Conservation (phyloP, 129 eudicot species). For the Artemisia annua region DNA sequence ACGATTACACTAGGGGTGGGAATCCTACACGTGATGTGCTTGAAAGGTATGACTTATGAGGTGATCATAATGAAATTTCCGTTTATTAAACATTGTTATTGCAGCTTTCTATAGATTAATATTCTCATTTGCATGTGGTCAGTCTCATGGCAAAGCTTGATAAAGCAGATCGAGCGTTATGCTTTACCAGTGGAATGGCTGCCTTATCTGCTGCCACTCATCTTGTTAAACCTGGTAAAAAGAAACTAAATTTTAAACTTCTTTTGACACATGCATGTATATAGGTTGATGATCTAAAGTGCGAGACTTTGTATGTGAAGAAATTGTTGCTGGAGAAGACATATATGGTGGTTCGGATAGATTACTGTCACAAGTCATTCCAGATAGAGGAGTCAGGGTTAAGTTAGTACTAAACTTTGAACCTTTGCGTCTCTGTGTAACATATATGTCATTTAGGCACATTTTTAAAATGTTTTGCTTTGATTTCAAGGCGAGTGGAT, state of each 20-base stretch:
- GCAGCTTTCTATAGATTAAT: neutral
- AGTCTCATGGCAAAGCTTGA: constrained; percentile 92
- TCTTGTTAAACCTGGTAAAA: constrained; percentile 73
- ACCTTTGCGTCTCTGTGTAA: neutral
- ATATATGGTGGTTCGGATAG: too few relatives aligned
- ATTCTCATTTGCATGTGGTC: constrained; percentile 15
- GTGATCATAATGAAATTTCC: neutral
- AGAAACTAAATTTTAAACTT: neutral
- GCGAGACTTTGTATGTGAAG: too few relatives aligned
- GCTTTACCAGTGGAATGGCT: constrained; percentile 99
- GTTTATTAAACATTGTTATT: neutral
- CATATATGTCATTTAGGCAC: neutral
- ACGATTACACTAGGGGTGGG: constrained; percentile 94
- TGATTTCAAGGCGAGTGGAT: constrained; percentile 67
- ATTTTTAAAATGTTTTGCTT: neutral
- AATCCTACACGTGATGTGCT: constrained; percentile 88
- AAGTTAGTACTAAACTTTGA: neutral
- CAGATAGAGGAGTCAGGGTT: neutral
- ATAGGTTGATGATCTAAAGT: neutral
- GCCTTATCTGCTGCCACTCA: constrained; percentile 84
- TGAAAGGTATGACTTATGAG: constrained; percentile 54
- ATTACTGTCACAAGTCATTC: neutral
- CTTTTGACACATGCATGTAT: constrained; percentile 17
- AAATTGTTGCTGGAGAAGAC: too few relatives aligned
- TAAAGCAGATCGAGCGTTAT: constrained; percentile 87